Percentiles rank a stretch among this genome's conserved stretches.
Conservation (phyloP, 768 basidiomycete species). For the Austroboletus eburneus region DNA sequence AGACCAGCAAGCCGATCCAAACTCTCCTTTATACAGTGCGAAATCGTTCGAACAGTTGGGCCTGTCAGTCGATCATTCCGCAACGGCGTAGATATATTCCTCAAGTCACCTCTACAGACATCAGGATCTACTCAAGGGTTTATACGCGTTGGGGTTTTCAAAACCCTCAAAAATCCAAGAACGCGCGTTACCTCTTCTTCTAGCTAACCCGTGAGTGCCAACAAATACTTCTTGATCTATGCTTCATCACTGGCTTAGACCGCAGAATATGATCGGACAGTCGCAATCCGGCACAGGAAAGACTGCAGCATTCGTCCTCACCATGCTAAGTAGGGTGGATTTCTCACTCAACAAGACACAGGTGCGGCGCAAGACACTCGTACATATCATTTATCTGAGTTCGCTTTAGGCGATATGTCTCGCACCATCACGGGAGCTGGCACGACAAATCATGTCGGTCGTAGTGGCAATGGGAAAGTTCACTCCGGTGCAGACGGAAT, state of each 20-base stretch:
- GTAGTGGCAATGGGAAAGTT: constrained; percentile 93
- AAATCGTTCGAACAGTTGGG: constrained; percentile 96
- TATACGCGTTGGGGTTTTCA: constrained; percentile 93
- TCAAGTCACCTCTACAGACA: constrained; percentile 46
- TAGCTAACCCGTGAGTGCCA: constrained; percentile 75
- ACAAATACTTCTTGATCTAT: constrained; percentile 1
- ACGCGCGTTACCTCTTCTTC: constrained; percentile 86
- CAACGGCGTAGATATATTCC: background rate
- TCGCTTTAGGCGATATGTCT: constrained; percentile 80
- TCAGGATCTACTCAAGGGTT: constrained; percentile 84
- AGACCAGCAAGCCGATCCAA: constrained; percentile 92
- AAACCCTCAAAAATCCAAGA: constrained; percentile 99
- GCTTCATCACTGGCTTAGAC: constrained; percentile 44
- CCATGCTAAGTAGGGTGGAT: constrained; percentile 94
- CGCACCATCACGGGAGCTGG: constrained; percentile 96
- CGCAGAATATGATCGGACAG: constrained; percentile 98
- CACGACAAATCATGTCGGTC: constrained; percentile 96
- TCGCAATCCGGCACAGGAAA: constrained; percentile 99
- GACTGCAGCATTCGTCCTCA: constrained; percentile 96
- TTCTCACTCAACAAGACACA: constrained; percentile 80
- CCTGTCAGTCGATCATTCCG: constrained; percentile 59
- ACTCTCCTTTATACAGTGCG: constrained; percentile 91
- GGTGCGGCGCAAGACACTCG: constrained; percentile 37
- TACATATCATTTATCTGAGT: constrained; percentile 2
- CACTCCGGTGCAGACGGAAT: constrained; percentile 88